These are phyloP conservation scores for Aspergillus ochraceoroseus DNA, from an alignment of 2,329 filamentous ascomycete genomes.

Conservation along the genomic window DNA sequence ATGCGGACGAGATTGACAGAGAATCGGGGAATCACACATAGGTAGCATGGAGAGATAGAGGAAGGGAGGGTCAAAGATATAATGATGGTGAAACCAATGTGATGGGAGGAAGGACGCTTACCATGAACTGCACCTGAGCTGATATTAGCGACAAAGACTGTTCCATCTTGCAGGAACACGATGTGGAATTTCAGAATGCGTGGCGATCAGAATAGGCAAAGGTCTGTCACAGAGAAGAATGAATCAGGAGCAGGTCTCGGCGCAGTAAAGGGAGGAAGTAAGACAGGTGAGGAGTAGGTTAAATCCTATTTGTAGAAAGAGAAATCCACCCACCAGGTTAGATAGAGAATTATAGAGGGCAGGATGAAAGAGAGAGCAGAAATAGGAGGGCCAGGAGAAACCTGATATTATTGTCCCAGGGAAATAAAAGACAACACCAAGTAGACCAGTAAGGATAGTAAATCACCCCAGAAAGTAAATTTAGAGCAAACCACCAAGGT, in stretches of 20 bases:
- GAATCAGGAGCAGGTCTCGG: not conserved
- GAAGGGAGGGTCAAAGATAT: not conserved
- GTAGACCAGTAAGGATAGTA: constrained; percentile 1
- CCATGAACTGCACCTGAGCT: constrained; percentile 33
- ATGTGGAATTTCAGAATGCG: not conserved
- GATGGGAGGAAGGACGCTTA: constrained; percentile 16
- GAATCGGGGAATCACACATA: not conserved
- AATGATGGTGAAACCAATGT: too few species aligned
- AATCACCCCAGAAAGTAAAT: constrained; percentile 4
- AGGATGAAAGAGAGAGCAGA: not conserved
- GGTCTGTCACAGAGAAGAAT: constrained; percentile 2
- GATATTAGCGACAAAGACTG: constrained; percentile 30
- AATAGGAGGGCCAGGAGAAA: not conserved
- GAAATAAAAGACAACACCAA: too few species aligned
- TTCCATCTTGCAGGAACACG: constrained; percentile 22
- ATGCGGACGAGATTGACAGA: not conserved
- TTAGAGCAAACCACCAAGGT: constrained; percentile 5
- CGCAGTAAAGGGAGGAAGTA: not conserved
- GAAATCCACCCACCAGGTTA: too few species aligned
- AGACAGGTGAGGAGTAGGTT: not conserved
- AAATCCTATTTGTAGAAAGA: not conserved
- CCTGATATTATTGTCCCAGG: too few species aligned
- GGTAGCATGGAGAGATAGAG: not conserved
- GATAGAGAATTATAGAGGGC: too few species aligned
- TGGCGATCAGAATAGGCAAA: not conserved